Conservation (phyloP, 148 eudicot genomes). For the Nepenthes gracilis region DNA sequence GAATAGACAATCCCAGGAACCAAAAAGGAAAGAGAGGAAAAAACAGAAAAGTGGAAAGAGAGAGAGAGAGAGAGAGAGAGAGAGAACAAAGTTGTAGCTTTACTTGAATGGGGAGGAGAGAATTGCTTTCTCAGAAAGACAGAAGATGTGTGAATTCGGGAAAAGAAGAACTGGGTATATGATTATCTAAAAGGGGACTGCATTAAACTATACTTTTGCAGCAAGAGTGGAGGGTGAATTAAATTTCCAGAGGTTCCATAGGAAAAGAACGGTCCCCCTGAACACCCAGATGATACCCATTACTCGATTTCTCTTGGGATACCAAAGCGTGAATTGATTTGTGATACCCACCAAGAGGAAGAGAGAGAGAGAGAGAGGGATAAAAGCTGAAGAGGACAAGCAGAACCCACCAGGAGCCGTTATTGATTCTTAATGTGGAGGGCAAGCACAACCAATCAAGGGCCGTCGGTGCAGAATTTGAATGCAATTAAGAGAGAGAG, state of each 20-base stretch:
- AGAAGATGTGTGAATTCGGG: not conserved
- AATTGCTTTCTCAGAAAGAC: conserved; percentile 14
- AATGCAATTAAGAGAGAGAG: too few species aligned
- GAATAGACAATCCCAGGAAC: conserved; percentile 17
- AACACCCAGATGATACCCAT: not conserved
- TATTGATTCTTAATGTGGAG: too few species aligned
- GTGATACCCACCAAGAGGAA: not conserved
- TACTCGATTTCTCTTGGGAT: not conserved
- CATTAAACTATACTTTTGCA: not conserved
- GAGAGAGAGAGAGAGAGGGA: conserved; percentile 10
- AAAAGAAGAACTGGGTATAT: not conserved
- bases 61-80: conserved; percentile 11
- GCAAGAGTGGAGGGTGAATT: not conserved
- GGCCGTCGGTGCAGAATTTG: too few species aligned
- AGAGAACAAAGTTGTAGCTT: conserved; percentile 12
- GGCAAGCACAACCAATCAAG: too few species aligned
- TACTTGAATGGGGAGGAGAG: conserved; percentile 37
- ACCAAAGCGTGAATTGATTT: not conserved
- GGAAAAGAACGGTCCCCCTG: not conserved
- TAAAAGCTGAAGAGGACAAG: conserved; percentile 6
- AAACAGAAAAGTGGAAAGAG: not conserved
- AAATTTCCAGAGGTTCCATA: not conserved
- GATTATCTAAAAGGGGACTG: not conserved
- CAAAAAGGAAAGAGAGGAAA: conserved; percentile 3
- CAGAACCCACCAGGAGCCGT: conserved; percentile 7